Evolutionary conservation across 768 basidiomycete genomes (phyloP).

Genomic region (Hemileccinum impolitum): DNA sequence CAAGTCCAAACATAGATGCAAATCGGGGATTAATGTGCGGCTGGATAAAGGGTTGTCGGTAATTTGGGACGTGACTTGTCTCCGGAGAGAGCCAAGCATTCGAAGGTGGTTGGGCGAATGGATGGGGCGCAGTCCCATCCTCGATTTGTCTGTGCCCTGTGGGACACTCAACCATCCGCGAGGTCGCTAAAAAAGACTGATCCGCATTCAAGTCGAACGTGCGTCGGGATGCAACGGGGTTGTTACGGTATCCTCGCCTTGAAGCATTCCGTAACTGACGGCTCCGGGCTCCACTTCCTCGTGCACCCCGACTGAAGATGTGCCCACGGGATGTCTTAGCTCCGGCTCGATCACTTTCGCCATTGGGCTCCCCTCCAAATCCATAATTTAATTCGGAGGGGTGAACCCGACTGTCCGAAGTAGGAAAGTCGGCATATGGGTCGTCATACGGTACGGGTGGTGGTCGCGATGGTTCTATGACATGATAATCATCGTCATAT

Average conservation of each 20-base stretch:
- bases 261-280: conserved; percentile 16
- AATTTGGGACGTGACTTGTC: conserved; percentile 10
- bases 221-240: conserved; percentile 18
- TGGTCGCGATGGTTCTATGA: conserved; percentile 56
- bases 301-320: conserved; percentile 24
- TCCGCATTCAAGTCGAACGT: conserved; percentile 30
- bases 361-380: conserved; percentile 21
- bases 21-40: conserved; percentile 86
- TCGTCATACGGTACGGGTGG: conserved; percentile 76
- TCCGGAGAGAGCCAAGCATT: conserved; percentile 19
- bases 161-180: conserved; percentile 44
- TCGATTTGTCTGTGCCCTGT: conserved; percentile 41
- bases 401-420: conserved; percentile 16
- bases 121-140: conserved; percentile 19
- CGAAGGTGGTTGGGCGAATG: conserved; percentile 7
- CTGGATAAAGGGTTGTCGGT: conserved; percentile 45
- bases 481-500: conserved; percentile 61
- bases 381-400: not conserved
- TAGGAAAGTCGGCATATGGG: conserved; percentile 59
- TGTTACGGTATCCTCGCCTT: conserved; percentile 15
- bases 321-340: conserved; percentile 13
- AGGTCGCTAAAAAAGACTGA: conserved; percentile 40
- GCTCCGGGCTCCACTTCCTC: conserved; percentile 24
- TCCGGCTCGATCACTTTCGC: conserved; percentile 16
- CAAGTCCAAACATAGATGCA: conserved; percentile 60